Base-by-base conservation (phyloP, 2,329 filamentous ascomycete species). In the Gliomastix tumulicola region DNA sequence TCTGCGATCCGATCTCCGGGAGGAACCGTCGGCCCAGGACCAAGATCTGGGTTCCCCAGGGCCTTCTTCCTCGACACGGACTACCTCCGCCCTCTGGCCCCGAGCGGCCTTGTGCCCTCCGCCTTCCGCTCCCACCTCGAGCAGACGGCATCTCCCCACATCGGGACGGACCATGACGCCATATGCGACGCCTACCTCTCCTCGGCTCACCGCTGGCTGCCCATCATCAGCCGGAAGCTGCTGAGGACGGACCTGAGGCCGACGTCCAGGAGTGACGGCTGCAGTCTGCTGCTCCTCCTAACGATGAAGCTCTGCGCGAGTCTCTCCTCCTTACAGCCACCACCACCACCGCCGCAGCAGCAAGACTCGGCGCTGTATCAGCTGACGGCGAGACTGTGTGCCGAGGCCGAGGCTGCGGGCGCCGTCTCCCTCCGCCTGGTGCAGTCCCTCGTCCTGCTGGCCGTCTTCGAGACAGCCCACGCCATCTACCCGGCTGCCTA, bases 401-500 rank as follows among this genome's bases (percentile, higher is more conserved):
- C 40, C 2, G 31, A 31, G 15, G 34, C 38, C 20, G 44, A 44
- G 19, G 21, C 19, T 4, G 36, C 31, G n/a, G 43, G 43, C 6
- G 41, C 42, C 21, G 40, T 45, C 5, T 44, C 44, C 6, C 28
- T 47, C 10, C 30, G 41, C 2, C 32, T 49, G 2, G 21, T 47
- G 0, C 44, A 49, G 21, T 42, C 41, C 13, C 32, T 45, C 6
- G 32, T 45, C 4, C 33, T 47, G 3, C 7, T 47, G 4, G 33
- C 41, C 1, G 18, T 41, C 7, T 44, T 41, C 25, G 46, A 49
- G 19, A 11, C 41, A 15, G 36, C 34, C 2, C 42, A 46, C 18
- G 39, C 39, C 1, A 44, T 47, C 12, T 42, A 45, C 35, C 46
- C 46, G 15, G 45, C 41, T 16, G 44, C 46, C 10, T 48, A 42